Conservation (phyloP, 768 basidiomycete genomes). For the Hirschioporus abietinus region DNA sequence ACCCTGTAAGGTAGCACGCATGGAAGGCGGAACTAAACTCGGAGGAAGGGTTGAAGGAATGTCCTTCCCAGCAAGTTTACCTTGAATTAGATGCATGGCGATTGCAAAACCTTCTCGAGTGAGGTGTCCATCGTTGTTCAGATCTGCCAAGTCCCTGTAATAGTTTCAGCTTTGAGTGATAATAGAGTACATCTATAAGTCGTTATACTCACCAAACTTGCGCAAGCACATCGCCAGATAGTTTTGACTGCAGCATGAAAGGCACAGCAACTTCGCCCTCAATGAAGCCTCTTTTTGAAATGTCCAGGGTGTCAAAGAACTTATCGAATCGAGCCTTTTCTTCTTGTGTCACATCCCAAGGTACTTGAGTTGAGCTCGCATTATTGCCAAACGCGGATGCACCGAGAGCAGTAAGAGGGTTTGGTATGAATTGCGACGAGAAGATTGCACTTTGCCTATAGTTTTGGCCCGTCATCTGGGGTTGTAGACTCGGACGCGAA, state of each 20-base stretch:
- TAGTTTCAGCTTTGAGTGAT: slow-evolving; percentile 8
- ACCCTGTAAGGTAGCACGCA: slow-evolving; percentile 38
- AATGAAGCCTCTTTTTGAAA: slow-evolving; percentile 67
- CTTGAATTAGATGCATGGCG: slow-evolving; percentile 90
- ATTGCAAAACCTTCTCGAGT: slow-evolving; percentile 93
- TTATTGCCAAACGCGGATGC: slow-evolving; percentile 7
- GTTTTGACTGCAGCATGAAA: slow-evolving; percentile 87
- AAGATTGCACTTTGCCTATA: slow-evolving; percentile 10
- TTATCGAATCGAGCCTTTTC: slow-evolving; percentile 77
- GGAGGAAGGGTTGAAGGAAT: slow-evolving; percentile 66
- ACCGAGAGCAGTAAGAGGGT: slow-evolving; percentile 5
- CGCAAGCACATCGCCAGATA: slow-evolving; percentile 80
- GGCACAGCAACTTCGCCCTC: slow-evolving; percentile 94
- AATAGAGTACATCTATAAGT: not conserved
- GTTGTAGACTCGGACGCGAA: slow-evolving; percentile 37
- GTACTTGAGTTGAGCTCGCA: slow-evolving; percentile 16
- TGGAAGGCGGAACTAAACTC: slow-evolving; percentile 76
- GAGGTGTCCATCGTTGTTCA: slow-evolving; percentile 80
- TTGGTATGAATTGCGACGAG: not conserved
- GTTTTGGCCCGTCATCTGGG: slow-evolving; percentile 40
- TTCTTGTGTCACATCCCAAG: slow-evolving; percentile 79
- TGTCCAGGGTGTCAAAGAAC: slow-evolving; percentile 81
- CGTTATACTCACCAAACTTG: slow-evolving; percentile 70
- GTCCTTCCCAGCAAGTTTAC: slow-evolving; percentile 73
- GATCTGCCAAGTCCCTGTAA: slow-evolving; percentile 89